Evolutionary conservation across 495 filamentous ascomycete species (phyloP).

Genomic region (Penicillium lagena): DNA sequence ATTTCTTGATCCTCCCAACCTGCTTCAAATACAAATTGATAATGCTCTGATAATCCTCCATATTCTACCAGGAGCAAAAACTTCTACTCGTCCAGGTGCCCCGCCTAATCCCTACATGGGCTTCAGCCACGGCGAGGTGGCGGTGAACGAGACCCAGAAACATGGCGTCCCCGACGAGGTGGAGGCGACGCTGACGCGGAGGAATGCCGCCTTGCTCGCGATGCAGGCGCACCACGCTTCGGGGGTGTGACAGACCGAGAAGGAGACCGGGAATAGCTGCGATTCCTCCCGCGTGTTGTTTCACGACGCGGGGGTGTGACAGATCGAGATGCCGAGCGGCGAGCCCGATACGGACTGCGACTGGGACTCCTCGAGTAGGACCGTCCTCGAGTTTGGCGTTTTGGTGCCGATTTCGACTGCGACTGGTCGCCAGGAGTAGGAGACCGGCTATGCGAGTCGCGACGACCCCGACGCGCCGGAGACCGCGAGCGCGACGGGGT

Average conservation of each 20-base stretch:
- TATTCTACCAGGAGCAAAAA: no score
- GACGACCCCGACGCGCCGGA: constrained; percentile 26
- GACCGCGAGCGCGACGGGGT: constrained; percentile 29
- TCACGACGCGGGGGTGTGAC: constrained; percentile 27
- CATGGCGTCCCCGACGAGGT: constrained; percentile 13
- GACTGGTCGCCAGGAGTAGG: constrained; percentile 10
- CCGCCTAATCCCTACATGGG: no score
- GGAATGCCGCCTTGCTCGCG: constrained; percentile 12
- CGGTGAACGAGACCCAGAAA: constrained; percentile 22
- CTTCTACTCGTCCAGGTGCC: no score
- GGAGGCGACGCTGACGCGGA: constrained; percentile 26
- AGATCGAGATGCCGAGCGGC: constrained; percentile 28
- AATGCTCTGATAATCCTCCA: no score
- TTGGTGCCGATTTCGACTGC: constrained; percentile 1
- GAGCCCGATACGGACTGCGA: constrained; percentile 17
- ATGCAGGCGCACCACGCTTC: constrained; percentile 6
- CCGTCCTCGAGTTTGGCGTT: constrained; percentile 16
- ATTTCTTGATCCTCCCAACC: no score
- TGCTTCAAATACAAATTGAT: no score
- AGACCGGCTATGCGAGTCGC: constrained; percentile 30
- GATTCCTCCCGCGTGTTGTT: constrained; percentile 9
- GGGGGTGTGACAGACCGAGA: constrained; percentile 33
- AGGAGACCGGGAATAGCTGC: constrained; percentile 25
- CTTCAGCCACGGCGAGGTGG: constrained; percentile 7
- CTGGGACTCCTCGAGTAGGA: constrained; percentile 25